Conservation (phyloP, 2,329 filamentous ascomycete genomes). For the Exophiala xenobiotica region DNA sequence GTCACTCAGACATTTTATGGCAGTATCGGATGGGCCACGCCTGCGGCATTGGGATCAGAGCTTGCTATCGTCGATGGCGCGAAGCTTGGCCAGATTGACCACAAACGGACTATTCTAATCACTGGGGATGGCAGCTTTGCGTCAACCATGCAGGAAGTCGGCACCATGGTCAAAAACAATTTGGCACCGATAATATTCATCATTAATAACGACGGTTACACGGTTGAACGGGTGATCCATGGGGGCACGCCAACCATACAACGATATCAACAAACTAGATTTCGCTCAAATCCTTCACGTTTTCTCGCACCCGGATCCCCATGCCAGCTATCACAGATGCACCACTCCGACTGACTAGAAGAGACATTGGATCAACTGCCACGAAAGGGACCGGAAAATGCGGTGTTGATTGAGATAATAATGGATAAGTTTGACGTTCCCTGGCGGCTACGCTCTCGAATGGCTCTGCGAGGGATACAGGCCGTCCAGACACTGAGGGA, state of each 20-base stretch:
- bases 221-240: constrained; percentile 29
- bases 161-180: constrained; percentile 25
- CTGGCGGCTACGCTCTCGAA: constrained; percentile 42
- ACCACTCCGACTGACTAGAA: neutral
- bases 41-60: no score
- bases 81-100: constrained; percentile 12
- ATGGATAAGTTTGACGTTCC: constrained; percentile 25
- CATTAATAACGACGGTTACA: constrained; percentile 29
- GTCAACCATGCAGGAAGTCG: constrained; percentile 28
- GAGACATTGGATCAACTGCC: neutral
- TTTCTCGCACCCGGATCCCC: constrained; percentile 33
- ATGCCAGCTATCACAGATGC: constrained; percentile 30
- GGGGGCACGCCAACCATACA: constrained; percentile 24
- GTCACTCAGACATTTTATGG: no score
- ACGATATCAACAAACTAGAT: constrained; percentile 27
- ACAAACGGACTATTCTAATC: constrained; percentile 20
- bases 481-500: no score
- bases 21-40: no score
- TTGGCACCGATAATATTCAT: constrained; percentile 19
- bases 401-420: neutral
- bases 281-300: constrained; percentile 25
- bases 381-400: constrained; percentile 28
- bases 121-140: constrained; percentile 29
- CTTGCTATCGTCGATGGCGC: constrained; percentile 22
- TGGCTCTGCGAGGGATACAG: no score